A percentile compares a stretch with the other conserved stretches of the same genome.
Evolutionary conservation across 495 filamentous ascomycete species (phyloP).

Genomic region (Talaromyces stipitatus): DNA sequence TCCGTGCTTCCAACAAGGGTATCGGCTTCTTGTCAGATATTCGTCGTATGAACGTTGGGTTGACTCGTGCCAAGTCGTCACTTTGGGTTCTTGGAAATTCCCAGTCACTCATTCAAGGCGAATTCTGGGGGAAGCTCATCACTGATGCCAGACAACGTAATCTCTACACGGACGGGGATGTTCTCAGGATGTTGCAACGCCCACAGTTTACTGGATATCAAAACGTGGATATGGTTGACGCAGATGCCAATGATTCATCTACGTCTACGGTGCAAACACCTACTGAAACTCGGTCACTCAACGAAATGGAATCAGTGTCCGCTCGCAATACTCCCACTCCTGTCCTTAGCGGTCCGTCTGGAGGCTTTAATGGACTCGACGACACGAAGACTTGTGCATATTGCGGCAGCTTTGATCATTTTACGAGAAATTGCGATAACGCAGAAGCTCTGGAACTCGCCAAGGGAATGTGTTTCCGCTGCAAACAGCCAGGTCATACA

Average conservation of each 20-base stretch:
- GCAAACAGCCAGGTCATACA: conserved; percentile 31
- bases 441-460: conserved; percentile 26
- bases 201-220: conserved; percentile 41
- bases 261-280: conserved; percentile 2
- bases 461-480: conserved; percentile 37
- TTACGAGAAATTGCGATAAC: conserved; percentile 42
- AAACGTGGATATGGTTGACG: conserved; percentile 43
- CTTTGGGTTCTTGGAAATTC: conserved; percentile 95
- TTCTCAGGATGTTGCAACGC: conserved; percentile 39
- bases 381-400: conserved; percentile 31
- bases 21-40: conserved; percentile 98
- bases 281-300: conserved; percentile 16
- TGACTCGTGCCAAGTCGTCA: conserved; percentile 91
- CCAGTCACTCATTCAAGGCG: conserved; percentile 70
- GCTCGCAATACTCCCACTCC: conserved; percentile 17
- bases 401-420: conserved; percentile 43
- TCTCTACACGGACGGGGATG: conserved; percentile 67
- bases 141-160: conserved; percentile 66
- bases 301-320: conserved; percentile 14
- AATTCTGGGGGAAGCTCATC: conserved; percentile 83
- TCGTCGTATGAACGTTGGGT: conserved; percentile 97
- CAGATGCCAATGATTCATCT: conserved; percentile 11
- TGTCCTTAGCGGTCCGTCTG: conserved; percentile 30
- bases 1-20: conserved; percentile 82
- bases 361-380: conserved; percentile 39